Conservation (phyloP, 2,329 filamentous ascomycete species). For the Thielaviopsis populi region DNA sequence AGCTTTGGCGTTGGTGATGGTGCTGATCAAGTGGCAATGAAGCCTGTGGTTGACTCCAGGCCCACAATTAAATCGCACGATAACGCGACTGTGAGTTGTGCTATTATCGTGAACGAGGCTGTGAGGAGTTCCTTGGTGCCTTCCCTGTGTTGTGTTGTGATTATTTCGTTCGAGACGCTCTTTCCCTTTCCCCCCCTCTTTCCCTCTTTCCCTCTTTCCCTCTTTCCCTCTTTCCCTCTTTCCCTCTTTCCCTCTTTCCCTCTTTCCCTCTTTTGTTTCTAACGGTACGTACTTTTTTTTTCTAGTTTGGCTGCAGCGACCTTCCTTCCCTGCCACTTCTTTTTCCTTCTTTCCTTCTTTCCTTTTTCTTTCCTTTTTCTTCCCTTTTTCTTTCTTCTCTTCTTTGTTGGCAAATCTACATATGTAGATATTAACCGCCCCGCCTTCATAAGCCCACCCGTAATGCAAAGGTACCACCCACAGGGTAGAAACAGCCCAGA, state of each 20-base stretch:
- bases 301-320: background rate
- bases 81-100: background rate
- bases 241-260: background rate
- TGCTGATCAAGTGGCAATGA: background rate
- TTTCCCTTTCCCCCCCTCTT: too few species aligned
- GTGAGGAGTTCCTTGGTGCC: background rate
- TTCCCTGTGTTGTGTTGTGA: background rate
- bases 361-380: background rate
- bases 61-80: background rate
- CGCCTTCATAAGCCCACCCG: background rate
- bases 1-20: background rate
- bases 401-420: background rate
- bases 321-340: background rate
- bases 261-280: background rate
- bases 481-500: background rate
- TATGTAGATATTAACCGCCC: background rate
- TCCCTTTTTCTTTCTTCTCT: too few species aligned
- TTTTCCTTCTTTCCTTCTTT: too few species aligned
- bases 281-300: background rate
- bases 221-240: background rate
- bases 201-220: background rate
- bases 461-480: background rate
- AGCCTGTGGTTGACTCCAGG: background rate
- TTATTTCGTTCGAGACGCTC: background rate
- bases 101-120: background rate